Base-by-base conservation (phyloP, 2,329 filamentous ascomycete species). In the Penicillium sp. region DNA sequence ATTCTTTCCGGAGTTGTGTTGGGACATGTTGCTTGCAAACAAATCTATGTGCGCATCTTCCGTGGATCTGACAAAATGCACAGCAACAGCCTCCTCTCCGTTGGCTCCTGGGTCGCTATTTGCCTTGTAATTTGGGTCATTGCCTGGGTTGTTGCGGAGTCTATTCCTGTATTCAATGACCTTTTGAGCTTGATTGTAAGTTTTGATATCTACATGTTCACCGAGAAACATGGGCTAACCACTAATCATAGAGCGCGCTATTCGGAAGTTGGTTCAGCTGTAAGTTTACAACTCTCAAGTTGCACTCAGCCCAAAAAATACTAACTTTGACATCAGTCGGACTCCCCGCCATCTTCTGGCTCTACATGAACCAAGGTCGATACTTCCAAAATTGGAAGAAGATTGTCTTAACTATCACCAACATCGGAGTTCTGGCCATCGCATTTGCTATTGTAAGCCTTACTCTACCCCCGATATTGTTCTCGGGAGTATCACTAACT, bases 1-100 rank as follows among this genome's bases (percentile, higher is more conserved):
- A 76, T 90, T 29, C 82, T 90, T 45, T 86, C 87, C 0, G 87
- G 87, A 43, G 86, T 89, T 11, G 86, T 90, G 52, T 85, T 88
- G 63, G 86, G 82, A 4, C 83, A 86, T 52, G 84, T 90, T 1
- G 85, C 84, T 1, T 80, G 79, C 43, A 88, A 87, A 65, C 86
- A 87, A 59, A 77, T 89, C 48, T 90, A 87, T 65, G 76, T 83
- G 2, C 81, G 86, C 21, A 67, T 86, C 5, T 89, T 88, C 75
- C 76, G 79, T 32, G 80, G 82, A 56, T 84, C 82, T 6, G 77
- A 82, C 61, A 78, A 81, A 66, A 74, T 83, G 70, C 74, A 76
- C 49, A 75, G 76, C 54, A 75, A 76, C 45, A 84, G 76, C 34
- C 71, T 75, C 47, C 58, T 78, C 0, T 81, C 82, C 3, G 81